A percentile compares a stretch with the other conserved stretches of the same genome.
These are phyloP conservation scores for Ophiostoma himal-ulmi DNA, from an alignment of 2,329 filamentous ascomycete genomes.

Conservation along the genomic window DNA sequence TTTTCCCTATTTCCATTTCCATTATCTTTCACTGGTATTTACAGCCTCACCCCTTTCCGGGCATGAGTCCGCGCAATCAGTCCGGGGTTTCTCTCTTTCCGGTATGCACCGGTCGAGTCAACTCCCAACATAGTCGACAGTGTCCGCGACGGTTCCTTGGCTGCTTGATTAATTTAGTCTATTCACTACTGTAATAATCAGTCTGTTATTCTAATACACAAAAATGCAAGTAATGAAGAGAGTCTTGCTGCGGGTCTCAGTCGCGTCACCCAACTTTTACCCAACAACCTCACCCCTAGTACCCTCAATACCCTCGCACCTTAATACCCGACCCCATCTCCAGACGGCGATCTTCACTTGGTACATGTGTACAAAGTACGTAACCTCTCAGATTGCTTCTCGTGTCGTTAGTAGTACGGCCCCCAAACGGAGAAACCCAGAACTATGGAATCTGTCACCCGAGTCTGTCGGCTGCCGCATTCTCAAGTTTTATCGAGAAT, in stretches of 20 bases:
- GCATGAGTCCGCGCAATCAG: not conserved
- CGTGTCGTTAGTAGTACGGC: not conserved
- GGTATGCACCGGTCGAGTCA: not conserved
- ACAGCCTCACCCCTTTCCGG: conserved; percentile 9
- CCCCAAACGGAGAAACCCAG: conserved; percentile 2
- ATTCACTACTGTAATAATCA: too few relatives aligned
- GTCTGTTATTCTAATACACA: not conserved
- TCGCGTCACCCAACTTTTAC: too few relatives aligned
- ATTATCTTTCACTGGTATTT: not conserved
- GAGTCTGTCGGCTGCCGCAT: not conserved
- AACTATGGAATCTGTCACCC: not conserved
- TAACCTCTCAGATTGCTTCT: not conserved
- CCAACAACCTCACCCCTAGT: not conserved
- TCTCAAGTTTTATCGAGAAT: not conserved
- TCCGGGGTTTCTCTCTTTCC: not conserved
- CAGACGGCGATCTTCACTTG: not conserved
- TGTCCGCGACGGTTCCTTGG: not conserved
- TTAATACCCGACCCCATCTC: not conserved
- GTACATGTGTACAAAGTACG: not conserved
- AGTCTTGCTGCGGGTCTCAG: not conserved
- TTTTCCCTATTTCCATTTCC: not conserved
- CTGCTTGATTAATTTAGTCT: not conserved
- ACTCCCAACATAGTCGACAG: not conserved
- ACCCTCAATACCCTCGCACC: not conserved
- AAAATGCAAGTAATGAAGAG: too few relatives aligned